phyloP scores from a whole-genome alignment of 106 monocot species.

The Triglochin maritima region DNA sequence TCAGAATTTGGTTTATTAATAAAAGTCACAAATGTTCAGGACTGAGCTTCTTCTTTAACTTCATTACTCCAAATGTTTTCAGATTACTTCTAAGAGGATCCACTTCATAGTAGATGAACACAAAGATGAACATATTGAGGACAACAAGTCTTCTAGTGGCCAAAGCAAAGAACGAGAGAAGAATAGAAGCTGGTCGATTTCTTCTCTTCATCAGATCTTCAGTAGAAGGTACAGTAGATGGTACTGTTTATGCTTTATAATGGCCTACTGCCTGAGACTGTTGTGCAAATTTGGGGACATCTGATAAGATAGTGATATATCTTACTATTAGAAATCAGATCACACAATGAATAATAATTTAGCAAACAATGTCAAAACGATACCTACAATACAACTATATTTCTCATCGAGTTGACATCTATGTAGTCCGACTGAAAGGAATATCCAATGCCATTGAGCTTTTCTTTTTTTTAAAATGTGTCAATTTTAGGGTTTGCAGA shows the following conservation, averaged over 20 bases:
- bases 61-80: neutral
- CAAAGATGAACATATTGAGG: slow-evolving; percentile 21
- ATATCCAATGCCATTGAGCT: no score
- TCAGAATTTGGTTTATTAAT: neutral
- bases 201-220: slow-evolving; percentile 78
- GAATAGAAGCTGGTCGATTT: slow-evolving; percentile 76
- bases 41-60: neutral
- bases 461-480: no score
- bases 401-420: no score
- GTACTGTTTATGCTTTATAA: neutral
- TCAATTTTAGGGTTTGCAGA: no score
- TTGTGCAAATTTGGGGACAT: neutral
- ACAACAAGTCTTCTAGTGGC: slow-evolving; percentile 16
- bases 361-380: no score
- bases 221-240: slow-evolving; percentile 58
- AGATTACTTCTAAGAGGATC: slow-evolving; percentile 90
- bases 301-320: no score
- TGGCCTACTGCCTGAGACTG: neutral
- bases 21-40: neutral
- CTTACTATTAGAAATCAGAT: no score
- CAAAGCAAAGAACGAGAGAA: slow-evolving; percentile 41
- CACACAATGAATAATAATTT: no score
- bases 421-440: no score
- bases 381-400: no score
- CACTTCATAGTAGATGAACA: slow-evolving; percentile 64